These are phyloP conservation scores for Xylariaceae sp. DNA, from an alignment of 2,329 filamentous ascomycete genomes.

Conservation along the genomic window DNA sequence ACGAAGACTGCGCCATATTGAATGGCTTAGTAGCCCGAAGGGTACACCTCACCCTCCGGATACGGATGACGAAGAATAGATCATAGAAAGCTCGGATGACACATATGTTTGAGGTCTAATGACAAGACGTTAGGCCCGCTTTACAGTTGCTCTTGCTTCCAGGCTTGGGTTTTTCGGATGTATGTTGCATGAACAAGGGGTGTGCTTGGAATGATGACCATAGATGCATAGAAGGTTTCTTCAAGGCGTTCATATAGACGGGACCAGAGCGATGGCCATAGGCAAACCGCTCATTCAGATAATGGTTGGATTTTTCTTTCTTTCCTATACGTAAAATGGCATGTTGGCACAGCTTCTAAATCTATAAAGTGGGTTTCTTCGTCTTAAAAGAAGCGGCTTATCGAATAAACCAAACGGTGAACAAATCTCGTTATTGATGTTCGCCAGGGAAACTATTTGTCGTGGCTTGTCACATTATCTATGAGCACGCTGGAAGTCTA, in stretches of 20 bases:
- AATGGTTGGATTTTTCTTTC: constrained; percentile 18
- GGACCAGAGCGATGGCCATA: constrained; percentile 12
- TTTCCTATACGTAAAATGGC: neutral
- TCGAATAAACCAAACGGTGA: too few species aligned
- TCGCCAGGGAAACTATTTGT: neutral
- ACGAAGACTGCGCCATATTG: constrained; percentile 82
- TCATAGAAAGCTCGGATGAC: constrained; percentile 10
- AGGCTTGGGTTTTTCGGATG: constrained; percentile 7
- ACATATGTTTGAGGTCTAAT: constrained; percentile 3
- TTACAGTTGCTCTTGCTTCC: constrained; percentile 6
- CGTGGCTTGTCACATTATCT: neutral
- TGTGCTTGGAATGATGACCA: constrained; percentile 18
- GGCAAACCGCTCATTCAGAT: neutral
- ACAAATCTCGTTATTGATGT: too few species aligned
- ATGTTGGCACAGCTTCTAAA: neutral
- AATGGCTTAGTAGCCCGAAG: constrained; percentile 85
- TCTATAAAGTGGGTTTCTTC: too few species aligned
- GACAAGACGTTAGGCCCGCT: neutral
- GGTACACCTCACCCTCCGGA: constrained; percentile 79
- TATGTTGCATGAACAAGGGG: constrained; percentile 13
- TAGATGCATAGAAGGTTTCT: constrained; percentile 27
- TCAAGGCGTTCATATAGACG: constrained; percentile 28
- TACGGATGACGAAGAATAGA: constrained; percentile 73
- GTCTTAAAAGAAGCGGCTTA: too few species aligned
- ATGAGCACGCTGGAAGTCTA: neutral